Conservation (phyloP, 805 yeast genomes). For the Pichia kluyveri region DNA sequence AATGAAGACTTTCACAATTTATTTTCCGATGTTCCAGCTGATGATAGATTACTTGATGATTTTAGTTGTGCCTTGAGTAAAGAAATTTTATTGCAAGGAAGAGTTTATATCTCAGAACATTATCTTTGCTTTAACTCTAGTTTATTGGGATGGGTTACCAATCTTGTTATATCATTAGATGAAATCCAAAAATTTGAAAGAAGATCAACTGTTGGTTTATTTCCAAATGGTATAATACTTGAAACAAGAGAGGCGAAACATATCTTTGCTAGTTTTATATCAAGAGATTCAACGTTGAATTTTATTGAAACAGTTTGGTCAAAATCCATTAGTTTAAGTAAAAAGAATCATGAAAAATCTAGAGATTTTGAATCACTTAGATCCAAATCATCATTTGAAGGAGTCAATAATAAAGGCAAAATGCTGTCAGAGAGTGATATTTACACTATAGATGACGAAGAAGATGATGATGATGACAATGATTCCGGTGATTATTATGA, state of each 20-base stretch:
- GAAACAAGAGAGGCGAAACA: constrained; percentile 58
- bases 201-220: constrained; percentile 76
- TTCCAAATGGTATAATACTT: constrained; percentile 80
- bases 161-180: constrained; percentile 56
- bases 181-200: constrained; percentile 73
- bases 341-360: constrained; percentile 17
- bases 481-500: constrained; percentile 20
- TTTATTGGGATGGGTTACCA: constrained; percentile 86
- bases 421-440: constrained; percentile 22
- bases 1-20: constrained; percentile 69
- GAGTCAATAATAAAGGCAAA: constrained; percentile 2
- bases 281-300: constrained; percentile 70
- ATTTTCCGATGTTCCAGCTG: constrained; percentile 48
- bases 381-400: constrained; percentile 10
- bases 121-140: constrained; percentile 81
- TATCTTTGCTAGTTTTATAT: constrained; percentile 78
- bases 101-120: constrained; percentile 70
- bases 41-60: constrained; percentile 75
- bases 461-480: constrained; percentile 12
- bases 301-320: constrained; percentile 68
- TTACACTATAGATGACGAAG: constrained; percentile 26
- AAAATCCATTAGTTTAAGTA: constrained; percentile 27
- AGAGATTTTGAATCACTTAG: constrained; percentile 18
- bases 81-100: constrained; percentile 82
- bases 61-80: constrained; percentile 84